A percentile compares a stretch with the other conserved stretches of the same genome.
Evolutionary conservation across 352 stramenopile species (phyloP).

Genomic region (Thraustotheca clavata): DNA sequence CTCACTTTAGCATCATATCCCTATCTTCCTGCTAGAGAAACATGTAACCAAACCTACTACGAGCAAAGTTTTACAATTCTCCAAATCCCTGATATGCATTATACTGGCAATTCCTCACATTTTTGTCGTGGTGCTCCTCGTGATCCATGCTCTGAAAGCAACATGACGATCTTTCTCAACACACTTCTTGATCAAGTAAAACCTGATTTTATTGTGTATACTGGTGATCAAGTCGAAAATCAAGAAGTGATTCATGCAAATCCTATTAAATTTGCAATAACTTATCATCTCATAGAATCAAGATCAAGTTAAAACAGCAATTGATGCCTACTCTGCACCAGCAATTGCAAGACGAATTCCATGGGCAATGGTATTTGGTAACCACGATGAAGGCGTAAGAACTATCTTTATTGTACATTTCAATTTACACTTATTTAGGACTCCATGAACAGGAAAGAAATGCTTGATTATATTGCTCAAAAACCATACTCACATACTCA

Average conservation of each 20-base stretch:
- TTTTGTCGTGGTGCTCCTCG: conserved; percentile 22
- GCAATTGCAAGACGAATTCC: conserved; percentile 38
- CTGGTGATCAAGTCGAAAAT: conserved; percentile 41
- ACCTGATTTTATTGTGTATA: conserved; percentile 51
- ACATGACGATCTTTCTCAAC: conserved; percentile 41
- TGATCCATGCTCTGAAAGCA: conserved; percentile 33
- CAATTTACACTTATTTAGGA: conserved; percentile 17
- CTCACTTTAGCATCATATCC: too few species aligned
- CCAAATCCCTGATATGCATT: conserved; percentile 47
- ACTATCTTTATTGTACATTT: background rate
- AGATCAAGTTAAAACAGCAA: conserved; percentile 27
- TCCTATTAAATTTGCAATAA: background rate
- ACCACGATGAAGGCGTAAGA: conserved; percentile 35
- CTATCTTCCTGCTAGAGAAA: too few species aligned
- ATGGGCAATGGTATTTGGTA: conserved; percentile 49
- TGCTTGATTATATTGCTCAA: conserved; percentile 29
- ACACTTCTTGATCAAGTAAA: conserved; percentile 35
- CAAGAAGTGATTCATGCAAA: background rate
- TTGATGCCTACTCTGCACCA: conserved; percentile 29
- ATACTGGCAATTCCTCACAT: conserved; percentile 33
- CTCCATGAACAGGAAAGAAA: conserved; percentile 29
- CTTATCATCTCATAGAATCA: background rate
- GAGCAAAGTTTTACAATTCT: conserved; percentile 52
- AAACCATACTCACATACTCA: conserved; percentile 36
- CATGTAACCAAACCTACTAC: too few species aligned